A percentile compares a stretch with the other conserved stretches of the same genome.
phyloP scores from a whole-genome alignment of 2,329 filamentous ascomycete genomes.

The Exophiala viscosa region DNA sequence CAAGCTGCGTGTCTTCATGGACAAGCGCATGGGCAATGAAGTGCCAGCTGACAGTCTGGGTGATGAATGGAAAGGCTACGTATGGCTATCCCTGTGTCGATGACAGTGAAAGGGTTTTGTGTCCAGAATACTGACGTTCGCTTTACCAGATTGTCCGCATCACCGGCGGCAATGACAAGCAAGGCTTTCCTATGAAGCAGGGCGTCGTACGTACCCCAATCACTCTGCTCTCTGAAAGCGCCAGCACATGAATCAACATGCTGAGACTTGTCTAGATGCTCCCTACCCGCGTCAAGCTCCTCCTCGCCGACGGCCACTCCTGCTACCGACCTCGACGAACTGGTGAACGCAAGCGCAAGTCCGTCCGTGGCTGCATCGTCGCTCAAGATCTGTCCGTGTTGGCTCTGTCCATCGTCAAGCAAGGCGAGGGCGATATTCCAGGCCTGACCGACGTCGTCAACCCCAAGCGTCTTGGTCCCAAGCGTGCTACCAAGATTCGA shows the following conservation, averaged over 20 bases:
- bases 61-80: constrained; percentile 99
- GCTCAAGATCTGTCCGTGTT: constrained; percentile 92
- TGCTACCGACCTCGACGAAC: constrained; percentile 98
- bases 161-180: constrained; percentile 99
- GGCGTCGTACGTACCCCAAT: constrained; percentile 61
- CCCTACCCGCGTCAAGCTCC: constrained; percentile 95
- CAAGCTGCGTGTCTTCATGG: constrained; percentile 98
- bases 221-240: constrained; percentile 30
- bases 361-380: constrained; percentile 97
- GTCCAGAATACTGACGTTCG: constrained; percentile 15
- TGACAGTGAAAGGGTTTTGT: background rate
- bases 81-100: constrained; percentile 56
- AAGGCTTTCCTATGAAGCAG: constrained; percentile 99
- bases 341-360: constrained; percentile 99
- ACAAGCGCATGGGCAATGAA: constrained; percentile 75
- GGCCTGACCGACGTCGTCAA: constrained; percentile 96
- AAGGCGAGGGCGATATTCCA: constrained; percentile 90
- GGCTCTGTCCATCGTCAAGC: constrained; percentile 94
- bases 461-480: constrained; percentile 98
- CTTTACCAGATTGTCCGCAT: constrained; percentile 49
- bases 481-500: constrained; percentile 99
- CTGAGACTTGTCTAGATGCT: constrained; percentile 60
- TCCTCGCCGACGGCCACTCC: constrained; percentile 93
- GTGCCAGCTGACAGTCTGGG: constrained; percentile 91
- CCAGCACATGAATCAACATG: constrained; percentile 24